These are phyloP conservation scores for Silene vulgaris DNA, from an alignment of 179 eudicot species.

Conservation along the genomic window DNA sequence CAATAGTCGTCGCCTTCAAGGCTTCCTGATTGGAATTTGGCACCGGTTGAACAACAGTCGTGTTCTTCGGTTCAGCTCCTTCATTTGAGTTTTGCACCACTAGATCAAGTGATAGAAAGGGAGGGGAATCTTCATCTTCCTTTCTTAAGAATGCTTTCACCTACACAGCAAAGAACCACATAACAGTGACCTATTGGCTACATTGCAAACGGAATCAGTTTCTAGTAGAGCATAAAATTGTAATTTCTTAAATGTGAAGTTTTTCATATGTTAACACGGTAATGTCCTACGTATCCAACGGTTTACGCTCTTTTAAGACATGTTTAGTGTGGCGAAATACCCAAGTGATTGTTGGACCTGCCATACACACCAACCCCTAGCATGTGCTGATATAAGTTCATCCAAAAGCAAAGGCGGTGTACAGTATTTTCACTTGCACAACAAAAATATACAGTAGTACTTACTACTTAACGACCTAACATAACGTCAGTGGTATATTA, in stretches of 20 bases:
- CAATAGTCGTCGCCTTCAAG: neutral
- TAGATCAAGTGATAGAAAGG: slow-evolving; percentile 26
- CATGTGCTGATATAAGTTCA: too few species aligned
- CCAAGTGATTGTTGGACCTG: too few species aligned
- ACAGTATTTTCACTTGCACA: too few species aligned
- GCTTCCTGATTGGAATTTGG: neutral
- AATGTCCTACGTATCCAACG: too few species aligned
- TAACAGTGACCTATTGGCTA: neutral
- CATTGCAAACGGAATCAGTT: neutral
- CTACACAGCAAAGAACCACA: slow-evolving; percentile 17
- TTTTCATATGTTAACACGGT: neutral
- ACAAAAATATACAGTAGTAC: too few species aligned
- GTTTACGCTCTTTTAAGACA: too few species aligned
- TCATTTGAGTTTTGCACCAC: neutral
- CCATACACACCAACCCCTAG: too few species aligned
- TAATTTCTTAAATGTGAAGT: neutral
- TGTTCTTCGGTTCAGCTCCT: neutral
- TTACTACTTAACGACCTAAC: too few species aligned
- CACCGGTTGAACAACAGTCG: neutral
- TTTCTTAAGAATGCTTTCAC: slow-evolving; percentile 30
- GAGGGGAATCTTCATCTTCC: slow-evolving; percentile 25
- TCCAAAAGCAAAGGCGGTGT: too few species aligned
- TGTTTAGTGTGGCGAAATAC: too few species aligned
- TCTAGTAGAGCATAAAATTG: neutral
- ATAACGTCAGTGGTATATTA: slow-evolving; percentile 10